Conservation (phyloP, 2,329 filamentous ascomycete genomes). For the Lachnellula cervina region DNA sequence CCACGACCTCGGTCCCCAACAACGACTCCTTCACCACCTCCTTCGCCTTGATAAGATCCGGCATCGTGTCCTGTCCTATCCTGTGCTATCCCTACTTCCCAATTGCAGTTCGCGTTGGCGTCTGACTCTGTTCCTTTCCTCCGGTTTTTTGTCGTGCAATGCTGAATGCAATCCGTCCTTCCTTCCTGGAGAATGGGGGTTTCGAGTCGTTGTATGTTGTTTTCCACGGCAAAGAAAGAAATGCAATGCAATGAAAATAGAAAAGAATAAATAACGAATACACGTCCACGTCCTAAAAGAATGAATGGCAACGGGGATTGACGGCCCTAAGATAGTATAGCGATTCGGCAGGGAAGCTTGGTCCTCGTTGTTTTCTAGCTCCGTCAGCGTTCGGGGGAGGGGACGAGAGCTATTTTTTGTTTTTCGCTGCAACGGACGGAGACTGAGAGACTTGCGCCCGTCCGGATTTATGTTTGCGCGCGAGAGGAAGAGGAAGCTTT, state of each 20-base stretch:
- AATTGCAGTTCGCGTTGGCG: background rate
- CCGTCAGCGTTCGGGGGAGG: background rate
- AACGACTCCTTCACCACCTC: conserved; percentile 76
- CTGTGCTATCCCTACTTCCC: background rate
- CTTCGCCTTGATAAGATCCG: conserved; percentile 29
- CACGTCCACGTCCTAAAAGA: background rate
- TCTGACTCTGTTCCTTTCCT: background rate
- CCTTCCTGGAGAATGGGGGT: no score
- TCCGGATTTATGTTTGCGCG: no score
- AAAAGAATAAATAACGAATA: no score
- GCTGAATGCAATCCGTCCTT: no score
- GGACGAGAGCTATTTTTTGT: no score
- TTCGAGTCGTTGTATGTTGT: no score
- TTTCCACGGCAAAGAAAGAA: no score
- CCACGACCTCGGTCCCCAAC: conserved; percentile 52
- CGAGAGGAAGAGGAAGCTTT: no score
- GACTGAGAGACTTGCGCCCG: no score
- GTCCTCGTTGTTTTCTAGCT: background rate
- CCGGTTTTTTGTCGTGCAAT: no score
- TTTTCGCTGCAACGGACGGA: no score
- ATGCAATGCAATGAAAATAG: no score
- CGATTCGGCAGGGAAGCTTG: background rate
- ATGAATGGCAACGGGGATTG: background rate
- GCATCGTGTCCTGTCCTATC: conserved; percentile 20
- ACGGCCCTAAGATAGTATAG: background rate